phyloP scores from a whole-genome alignment of 2,329 filamentous ascomycete species.

The Cladophialophora yegresii region DNA sequence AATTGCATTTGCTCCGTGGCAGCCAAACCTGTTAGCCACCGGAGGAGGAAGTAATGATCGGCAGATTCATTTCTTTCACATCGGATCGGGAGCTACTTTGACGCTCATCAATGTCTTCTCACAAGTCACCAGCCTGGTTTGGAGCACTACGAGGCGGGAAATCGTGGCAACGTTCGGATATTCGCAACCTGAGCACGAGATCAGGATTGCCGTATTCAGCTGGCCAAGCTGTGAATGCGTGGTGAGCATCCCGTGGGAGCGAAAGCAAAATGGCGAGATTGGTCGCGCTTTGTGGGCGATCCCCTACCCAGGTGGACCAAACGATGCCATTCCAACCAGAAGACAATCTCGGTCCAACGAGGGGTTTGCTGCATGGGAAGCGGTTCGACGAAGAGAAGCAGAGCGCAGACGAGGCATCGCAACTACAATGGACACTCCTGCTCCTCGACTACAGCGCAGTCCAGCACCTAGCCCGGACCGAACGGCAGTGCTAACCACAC shows the following conservation, averaged over 20 bases:
- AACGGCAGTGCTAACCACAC: not conserved
- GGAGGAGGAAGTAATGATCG: constrained; percentile 93
- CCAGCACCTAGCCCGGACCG: constrained; percentile 20
- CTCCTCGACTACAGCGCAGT: constrained; percentile 15
- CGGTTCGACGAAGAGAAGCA: constrained; percentile 24
- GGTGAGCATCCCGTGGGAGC: constrained; percentile 76
- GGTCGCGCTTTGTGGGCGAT: constrained; percentile 77
- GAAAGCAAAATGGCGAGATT: constrained; percentile 41
- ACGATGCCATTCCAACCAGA: constrained; percentile 38
- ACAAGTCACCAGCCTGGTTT: constrained; percentile 90
- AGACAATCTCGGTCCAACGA: constrained; percentile 18
- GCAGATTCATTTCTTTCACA: constrained; percentile 94
- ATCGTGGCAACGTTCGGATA: constrained; percentile 95
- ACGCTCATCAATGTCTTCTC: constrained; percentile 90
- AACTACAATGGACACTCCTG: not conserved
- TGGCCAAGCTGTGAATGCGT: constrained; percentile 91
- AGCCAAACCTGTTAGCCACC: constrained; percentile 80
- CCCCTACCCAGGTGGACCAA: constrained; percentile 70
- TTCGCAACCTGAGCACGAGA: constrained; percentile 83
- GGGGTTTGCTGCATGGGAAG: constrained; percentile 32
- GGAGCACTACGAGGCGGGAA: constrained; percentile 81
- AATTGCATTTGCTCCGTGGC: constrained; percentile 95
- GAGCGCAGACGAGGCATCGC: constrained; percentile 5
- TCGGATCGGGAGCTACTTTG: constrained; percentile 75
- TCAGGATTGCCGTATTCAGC: constrained; percentile 86